Base-by-base conservation (phyloP, 768 basidiomycete species). In the Tricholoma sp. region DNA sequence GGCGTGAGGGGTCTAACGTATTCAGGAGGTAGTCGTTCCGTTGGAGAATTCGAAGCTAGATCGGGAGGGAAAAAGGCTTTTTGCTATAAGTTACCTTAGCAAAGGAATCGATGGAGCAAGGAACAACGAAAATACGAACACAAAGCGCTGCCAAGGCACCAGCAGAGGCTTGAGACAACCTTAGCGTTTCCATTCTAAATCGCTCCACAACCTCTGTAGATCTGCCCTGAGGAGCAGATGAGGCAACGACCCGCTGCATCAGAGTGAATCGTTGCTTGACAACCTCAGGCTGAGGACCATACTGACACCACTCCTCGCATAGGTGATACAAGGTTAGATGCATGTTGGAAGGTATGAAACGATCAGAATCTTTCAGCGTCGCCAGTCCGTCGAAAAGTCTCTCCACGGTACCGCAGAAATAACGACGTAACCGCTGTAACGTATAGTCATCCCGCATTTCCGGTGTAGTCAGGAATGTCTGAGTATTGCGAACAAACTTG, bases 291-390 rank as follows among this genome's bases (percentile, higher is more conserved):
- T 90, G 85, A 29, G 84, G 80, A 5, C 91, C 94, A 47, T 89
- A 76, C 64, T 91, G 86, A 69, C 94, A 96, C 94, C 94, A 97
- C 64, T 94, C 92, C 70, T 95, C 92, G 62, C 92, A 94, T 37
- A 93, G 74, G 32, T 87, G 83, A 71, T 91, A 96, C 31, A 96
- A 71, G 2, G 86, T 80, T 6, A 94, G 78, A 65, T 92, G 84
- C 74, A 86, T 86, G 57, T 89, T 82, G 4, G 80, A 74, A 1
- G 89, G 85, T 52, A 90, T 82, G 66, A 91, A 91, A 4, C 86
- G 79, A 52, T 94, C 91, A 0, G 84, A 83, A 57, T 89, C 85
- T 51, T 86, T 85, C 27, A 92, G 75, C 32, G 77, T 78, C 2
- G 85, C 80, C 29, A 90, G 71, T 12, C 83, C 88, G 61, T 92